A percentile compares a stretch with the other conserved stretches of the same genome.
These are phyloP conservation scores for Solanum clarkiae DNA, from an alignment of 257 asterid species.

Conservation along the genomic window DNA sequence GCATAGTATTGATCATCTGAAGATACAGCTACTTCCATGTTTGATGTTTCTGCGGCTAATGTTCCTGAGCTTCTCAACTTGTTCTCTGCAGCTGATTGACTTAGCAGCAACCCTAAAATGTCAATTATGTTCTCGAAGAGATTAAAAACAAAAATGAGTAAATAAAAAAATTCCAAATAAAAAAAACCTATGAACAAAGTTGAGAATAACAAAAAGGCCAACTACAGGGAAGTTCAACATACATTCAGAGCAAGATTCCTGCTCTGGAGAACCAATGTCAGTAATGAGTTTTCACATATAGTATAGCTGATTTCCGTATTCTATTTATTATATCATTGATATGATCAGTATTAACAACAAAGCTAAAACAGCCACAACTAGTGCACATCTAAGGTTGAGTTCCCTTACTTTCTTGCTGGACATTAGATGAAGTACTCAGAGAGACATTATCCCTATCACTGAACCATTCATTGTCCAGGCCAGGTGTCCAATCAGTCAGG, in stretches of 20 bases:
- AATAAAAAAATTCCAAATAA: constrained; percentile 4
- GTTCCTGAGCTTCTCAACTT: constrained; percentile 8
- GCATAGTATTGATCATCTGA: constrained; percentile 17
- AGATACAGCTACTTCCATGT: constrained; percentile 17
- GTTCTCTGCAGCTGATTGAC: constrained; percentile 15
- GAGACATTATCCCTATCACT: constrained; percentile 12
- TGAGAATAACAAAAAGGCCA: not conserved
- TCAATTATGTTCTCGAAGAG: not conserved
- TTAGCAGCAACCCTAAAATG: constrained; percentile 19
- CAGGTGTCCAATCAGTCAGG: constrained; percentile 22
- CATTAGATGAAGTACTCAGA: constrained; percentile 15
- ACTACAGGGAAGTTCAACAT: constrained; percentile 7
- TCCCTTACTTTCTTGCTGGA: constrained; percentile 19
- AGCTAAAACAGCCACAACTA: constrained; percentile 14
- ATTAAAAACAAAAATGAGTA: not conserved
- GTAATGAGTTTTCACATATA: constrained; percentile 11
- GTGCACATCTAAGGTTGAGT: constrained; percentile 7
- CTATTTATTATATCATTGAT: constrained; percentile 9
- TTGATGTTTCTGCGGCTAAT: constrained; percentile 12
- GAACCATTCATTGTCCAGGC: constrained; percentile 15
- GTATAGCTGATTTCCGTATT: constrained; percentile 13
- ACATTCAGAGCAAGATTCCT: constrained; percentile 14
- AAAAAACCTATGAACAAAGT: not conserved
- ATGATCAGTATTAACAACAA: constrained; percentile 9
- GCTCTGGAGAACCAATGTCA: constrained; percentile 9